These are phyloP conservation scores for Daedaleopsis sinensis DNA, from an alignment of 768 basidiomycete species.

Conservation along the genomic window DNA sequence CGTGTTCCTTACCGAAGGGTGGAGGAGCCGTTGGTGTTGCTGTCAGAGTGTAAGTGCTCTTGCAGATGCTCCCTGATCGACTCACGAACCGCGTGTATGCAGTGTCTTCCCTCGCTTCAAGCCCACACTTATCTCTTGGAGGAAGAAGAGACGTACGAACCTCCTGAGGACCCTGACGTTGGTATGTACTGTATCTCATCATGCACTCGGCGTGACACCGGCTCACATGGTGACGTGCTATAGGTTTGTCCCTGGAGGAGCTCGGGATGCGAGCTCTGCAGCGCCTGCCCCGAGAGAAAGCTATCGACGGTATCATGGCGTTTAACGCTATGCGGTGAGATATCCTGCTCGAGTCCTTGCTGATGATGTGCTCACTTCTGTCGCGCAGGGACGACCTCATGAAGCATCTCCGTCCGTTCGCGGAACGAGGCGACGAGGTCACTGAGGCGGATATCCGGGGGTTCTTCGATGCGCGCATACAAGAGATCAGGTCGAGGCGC, in stretches of 20 bases:
- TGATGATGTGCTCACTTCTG: conserved; percentile 2
- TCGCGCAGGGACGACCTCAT: conserved; percentile 65
- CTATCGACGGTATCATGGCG: conserved; percentile 82
- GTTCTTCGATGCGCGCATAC: conserved; percentile 23
- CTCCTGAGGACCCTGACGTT: conserved; percentile 85
- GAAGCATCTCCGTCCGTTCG: conserved; percentile 76
- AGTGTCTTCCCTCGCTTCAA: conserved; percentile 65
- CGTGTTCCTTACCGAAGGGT: conserved; percentile 74
- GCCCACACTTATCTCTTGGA: conserved; percentile 63
- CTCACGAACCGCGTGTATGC: neutral
- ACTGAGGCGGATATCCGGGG: conserved; percentile 63
- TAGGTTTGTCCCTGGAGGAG: conserved; percentile 80
- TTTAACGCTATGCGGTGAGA: conserved; percentile 83
- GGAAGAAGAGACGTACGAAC: conserved; percentile 85
- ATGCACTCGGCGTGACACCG: neutral
- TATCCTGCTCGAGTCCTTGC: neutral
- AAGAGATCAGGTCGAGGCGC: conserved; percentile 12
- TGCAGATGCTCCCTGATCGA: neutral
- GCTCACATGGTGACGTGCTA: neutral
- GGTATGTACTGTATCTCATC: conserved; percentile 43
- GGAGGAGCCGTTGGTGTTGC: conserved; percentile 79
- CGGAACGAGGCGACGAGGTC: conserved; percentile 74
- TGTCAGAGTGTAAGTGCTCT: conserved; percentile 55
- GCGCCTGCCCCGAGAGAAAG: conserved; percentile 75
- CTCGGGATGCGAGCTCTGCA: conserved; percentile 79